Base-by-base conservation (phyloP, 805 yeast species). In the Jamesozyma lodderae region DNA sequence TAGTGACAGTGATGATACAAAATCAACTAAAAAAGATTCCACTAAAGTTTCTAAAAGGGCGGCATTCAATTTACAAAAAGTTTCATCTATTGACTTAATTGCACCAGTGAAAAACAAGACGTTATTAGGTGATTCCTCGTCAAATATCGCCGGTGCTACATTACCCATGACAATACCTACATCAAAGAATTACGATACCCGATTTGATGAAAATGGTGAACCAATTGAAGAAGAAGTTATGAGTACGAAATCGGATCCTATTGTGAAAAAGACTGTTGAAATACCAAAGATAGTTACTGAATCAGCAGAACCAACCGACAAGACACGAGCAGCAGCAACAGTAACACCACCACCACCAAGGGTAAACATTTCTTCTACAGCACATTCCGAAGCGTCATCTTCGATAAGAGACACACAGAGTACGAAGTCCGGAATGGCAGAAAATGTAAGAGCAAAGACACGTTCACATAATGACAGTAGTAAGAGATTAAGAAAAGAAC, bases 131-230 rank as follows among this genome's bases (percentile, higher is more conserved):
- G 33, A 35, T 14, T 38, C 42, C 4, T 21, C 33, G 4, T 41
- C 42, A 6, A 38, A 38, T 31, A 52, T 48, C 33, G 60, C 60
- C 5, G 63, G 63, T 26, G 63, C 63, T 2, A 57, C 62, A 8
- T 35, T 59, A 9, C 63, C 63, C 3, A 41, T 43, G 11, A 41
- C 51, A n/a, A 55, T 59, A 20, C 63, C 63, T 31, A 56, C 62
- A 2, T 59, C 63, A 13, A 48, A 51, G 31, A 53, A 57, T 24
- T 54, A 48, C 30, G 40, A 50, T 37, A 33, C 44, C 21, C 49
- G 59, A 40, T 37, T 35, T 22, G 46, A 37, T 28, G 38, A 45
- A 21, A 31, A 42, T 29, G 45, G 49, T 29, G 41, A 38, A 9
- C 38, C 44, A 16, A 34, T 39, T 19, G 15, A 14, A 11, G 6